phyloP scores from a whole-genome alignment of 306 rosid genomes.

The Cucurbita argyrosperma region DNA sequence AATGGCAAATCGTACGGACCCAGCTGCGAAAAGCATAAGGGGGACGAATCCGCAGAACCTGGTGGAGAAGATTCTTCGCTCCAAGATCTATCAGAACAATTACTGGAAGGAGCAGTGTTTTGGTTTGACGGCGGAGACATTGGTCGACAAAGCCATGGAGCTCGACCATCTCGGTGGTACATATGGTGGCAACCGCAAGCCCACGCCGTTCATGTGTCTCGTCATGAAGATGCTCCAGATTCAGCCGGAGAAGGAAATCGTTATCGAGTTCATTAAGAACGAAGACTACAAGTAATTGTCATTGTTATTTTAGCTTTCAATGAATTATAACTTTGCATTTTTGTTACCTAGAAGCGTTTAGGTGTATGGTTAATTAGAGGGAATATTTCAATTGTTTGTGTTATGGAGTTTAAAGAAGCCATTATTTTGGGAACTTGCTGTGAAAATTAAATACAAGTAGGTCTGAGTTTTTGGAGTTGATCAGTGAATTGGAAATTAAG shows the following conservation, averaged over 20 bases:
- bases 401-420: not conserved
- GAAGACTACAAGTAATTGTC: constrained; percentile 72
- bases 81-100: constrained; percentile 81
- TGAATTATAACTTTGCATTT: not conserved
- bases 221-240: constrained; percentile 97
- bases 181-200: constrained; percentile 79
- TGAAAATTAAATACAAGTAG: not conserved
- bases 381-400: not conserved
- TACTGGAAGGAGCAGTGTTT: constrained; percentile 98
- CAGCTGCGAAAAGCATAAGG: constrained; percentile 81
- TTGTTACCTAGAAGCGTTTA: not conserved
- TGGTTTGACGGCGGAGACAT: constrained; percentile 89
- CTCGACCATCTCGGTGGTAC: constrained; percentile 94
- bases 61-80: constrained; percentile 88
- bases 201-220: constrained; percentile 93
- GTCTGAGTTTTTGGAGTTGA: not conserved
- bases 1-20: constrained; percentile 97
- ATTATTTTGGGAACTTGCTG: not conserved
- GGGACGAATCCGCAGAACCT: constrained; percentile 94
- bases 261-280: constrained; percentile 84
- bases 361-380: not conserved
- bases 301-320: not conserved
- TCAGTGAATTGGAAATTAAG: not conserved
- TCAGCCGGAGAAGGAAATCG: constrained; percentile 96
- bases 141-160: constrained; percentile 97